Conservation (phyloP, 2,329 filamentous ascomycete species). For the Epichloe hybrida region DNA sequence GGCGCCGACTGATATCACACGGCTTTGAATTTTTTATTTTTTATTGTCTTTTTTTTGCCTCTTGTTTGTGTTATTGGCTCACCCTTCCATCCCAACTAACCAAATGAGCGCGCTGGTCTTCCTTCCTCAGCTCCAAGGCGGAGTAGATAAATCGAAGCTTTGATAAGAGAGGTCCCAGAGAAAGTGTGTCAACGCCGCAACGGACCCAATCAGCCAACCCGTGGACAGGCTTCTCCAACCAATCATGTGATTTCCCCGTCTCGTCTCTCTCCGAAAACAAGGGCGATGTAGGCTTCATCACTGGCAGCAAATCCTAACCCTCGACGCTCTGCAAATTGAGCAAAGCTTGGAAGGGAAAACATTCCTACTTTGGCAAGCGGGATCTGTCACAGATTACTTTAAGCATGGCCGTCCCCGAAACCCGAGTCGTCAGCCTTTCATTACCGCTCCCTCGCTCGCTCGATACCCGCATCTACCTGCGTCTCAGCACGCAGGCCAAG, state of each 20-base stretch:
- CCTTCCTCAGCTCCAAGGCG: neutral
- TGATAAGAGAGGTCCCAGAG: slow-evolving; percentile 1
- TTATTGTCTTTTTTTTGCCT: neutral
- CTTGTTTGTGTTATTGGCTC: neutral
- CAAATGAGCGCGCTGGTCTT: neutral
- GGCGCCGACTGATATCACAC: neutral
- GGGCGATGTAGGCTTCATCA: neutral
- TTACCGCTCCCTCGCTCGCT: slow-evolving; percentile 46
- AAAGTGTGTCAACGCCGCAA: neutral
- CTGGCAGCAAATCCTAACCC: neutral
- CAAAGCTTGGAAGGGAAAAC: too few species aligned
- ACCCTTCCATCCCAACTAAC: neutral
- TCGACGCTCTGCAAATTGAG: too few species aligned
- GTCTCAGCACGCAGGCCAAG: slow-evolving; percentile 43
- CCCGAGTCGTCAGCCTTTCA: slow-evolving; percentile 26
- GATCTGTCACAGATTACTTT: neutral
- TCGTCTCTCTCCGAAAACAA: neutral
- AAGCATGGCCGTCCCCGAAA: neutral
- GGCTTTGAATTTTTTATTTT: neutral
- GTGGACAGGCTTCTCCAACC: neutral
- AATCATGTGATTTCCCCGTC: slow-evolving; percentile 8
- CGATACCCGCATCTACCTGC: slow-evolving; percentile 48
- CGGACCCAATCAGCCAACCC: neutral
- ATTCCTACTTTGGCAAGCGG: too few species aligned
- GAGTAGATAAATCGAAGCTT: neutral